Base-by-base conservation (phyloP, 768 basidiomycete genomes). In the Russula sp. region DNA sequence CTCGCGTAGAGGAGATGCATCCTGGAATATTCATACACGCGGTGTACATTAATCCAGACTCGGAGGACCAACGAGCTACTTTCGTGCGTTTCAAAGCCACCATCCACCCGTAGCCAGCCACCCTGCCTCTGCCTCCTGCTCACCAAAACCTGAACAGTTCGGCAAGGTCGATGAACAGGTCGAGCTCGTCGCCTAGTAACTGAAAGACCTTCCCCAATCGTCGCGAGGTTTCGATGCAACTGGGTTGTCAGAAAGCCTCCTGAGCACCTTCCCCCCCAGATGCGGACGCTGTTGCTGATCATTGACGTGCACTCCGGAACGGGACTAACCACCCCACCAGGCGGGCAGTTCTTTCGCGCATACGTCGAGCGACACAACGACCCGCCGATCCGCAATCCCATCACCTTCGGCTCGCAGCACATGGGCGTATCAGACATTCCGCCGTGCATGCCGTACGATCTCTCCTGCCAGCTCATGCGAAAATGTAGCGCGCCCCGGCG, bases 331-430 rank as follows among this genome's bases (percentile, higher is more conserved):
- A 22, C 32, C 35, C 14, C 27, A 22, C 27, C 64, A 87, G 87
- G 87, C 20, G 91, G 91, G 6, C 92, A 92, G 70, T 94, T 94
- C 73, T 79, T 93, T 42, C 83, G 92, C n/a, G 91, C 86, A 35
- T 94, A 91, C 67, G 82, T 89, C 20, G 88, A 94, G 68, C 77
- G 83, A 40, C 39, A 40, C 13, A 14, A 11, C 71, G 70, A 73
- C 3, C 92, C 90, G 0, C 85, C 85, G 0, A 76, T 93, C 4
- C 77, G 86, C 72, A 94, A 93, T 72, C 82, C 94, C 65, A 83
- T 94, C 52, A 92, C 91, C 0, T 93, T 94, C 70, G 92, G 91
- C 50, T 85, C 88, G 20, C 90, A 91, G 64, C 91, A 93, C 70
- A 90, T 91, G 86, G 91, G 91, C 32, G 78, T 93, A 44, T 85